phyloP scores from a whole-genome alignment of 176 grass and related monocot species.

The Oryza longistaminata region DNA sequence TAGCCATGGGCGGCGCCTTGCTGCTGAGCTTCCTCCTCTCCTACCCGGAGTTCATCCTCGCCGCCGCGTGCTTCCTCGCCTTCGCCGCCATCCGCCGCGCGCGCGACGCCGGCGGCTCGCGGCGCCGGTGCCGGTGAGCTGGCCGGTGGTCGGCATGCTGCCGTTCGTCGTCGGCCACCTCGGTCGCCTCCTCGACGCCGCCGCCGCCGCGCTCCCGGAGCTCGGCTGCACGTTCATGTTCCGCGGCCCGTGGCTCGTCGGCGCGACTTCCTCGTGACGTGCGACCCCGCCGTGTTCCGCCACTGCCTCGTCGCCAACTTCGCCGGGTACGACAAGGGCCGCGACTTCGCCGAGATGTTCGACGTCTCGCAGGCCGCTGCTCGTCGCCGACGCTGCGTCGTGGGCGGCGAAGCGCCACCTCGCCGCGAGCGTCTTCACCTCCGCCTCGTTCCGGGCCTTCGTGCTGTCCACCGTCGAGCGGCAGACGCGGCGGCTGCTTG shows the following conservation, averaged over 20 bases:
- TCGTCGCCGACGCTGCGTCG: conserved; percentile 46
- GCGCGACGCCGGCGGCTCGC: not conserved
- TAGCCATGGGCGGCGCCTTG: conserved; percentile 5
- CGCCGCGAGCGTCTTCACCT: conserved; percentile 30
- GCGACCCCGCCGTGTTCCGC: conserved; percentile 54
- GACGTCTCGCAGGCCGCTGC: too few species aligned
- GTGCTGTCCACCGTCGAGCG: conserved; percentile 31
- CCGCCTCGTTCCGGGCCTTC: conserved; percentile 35
- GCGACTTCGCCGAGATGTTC: conserved; percentile 63
- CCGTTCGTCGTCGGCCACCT: conserved; percentile 26
- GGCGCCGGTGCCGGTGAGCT: conserved; percentile 34
- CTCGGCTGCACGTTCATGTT: conserved; percentile 51
- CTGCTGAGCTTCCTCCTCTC: conserved; percentile 28
- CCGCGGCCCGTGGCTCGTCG: conserved; percentile 45
- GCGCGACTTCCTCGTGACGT: conserved; percentile 48
- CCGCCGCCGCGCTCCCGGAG: conserved; percentile 32
- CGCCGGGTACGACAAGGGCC: conserved; percentile 60
- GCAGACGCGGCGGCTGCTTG: conserved; percentile 33
- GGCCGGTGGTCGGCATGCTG: conserved; percentile 66
- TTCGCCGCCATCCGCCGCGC: conserved; percentile 23
- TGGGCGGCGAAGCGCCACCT: conserved; percentile 47
- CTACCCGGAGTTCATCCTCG: conserved; percentile 51
- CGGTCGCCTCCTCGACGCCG: conserved; percentile 41
- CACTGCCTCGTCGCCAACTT: conserved; percentile 51
- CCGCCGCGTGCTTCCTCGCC: conserved; percentile 42